Evolutionary conservation across 2,329 filamentous ascomycete genomes (phyloP).

Genomic region (Sporothrix luriei): DNA sequence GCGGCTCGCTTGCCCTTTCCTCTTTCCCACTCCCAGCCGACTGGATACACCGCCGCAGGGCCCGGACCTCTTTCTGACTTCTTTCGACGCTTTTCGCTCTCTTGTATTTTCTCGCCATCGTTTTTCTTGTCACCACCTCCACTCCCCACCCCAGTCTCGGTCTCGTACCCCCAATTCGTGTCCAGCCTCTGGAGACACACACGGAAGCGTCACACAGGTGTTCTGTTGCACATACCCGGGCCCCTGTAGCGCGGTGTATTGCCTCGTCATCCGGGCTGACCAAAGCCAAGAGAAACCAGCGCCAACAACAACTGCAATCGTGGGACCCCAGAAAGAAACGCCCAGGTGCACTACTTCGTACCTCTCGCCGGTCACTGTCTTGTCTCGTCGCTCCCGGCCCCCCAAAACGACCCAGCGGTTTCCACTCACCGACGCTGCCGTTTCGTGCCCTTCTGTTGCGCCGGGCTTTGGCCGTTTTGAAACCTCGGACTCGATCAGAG

Average conservation of each 20-base stretch:
- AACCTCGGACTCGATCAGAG: slow-evolving; percentile 2
- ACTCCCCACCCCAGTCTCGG: not conserved
- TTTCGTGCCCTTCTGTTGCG: not conserved
- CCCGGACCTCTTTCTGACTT: slow-evolving; percentile 18
- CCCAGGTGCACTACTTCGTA: not conserved
- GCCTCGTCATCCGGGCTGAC: slow-evolving; percentile 11
- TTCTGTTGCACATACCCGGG: not conserved
- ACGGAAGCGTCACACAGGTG: not conserved
- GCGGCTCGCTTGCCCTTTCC: slow-evolving; percentile 3
- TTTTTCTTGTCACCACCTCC: not conserved
- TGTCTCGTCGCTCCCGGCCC: not conserved
- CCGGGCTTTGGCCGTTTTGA: not conserved
- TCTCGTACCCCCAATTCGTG: slow-evolving; percentile 18
- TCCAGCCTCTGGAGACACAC: slow-evolving; percentile 20
- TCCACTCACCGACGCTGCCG: slow-evolving; percentile 6
- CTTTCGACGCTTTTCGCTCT: not conserved
- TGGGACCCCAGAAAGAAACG: slow-evolving; percentile 7
- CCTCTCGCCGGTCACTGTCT: not conserved
- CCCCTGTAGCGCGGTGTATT: slow-evolving; percentile 2
- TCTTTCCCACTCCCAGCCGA: slow-evolving; percentile 13
- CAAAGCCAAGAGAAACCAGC: slow-evolving; percentile 10
- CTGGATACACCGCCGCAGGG: slow-evolving; percentile 8
- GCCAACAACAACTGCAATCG: not conserved
- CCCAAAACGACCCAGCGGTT: not conserved
- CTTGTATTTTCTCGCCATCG: not conserved